A percentile compares a stretch with the other conserved stretches of the same genome.
Evolutionary conservation across 441 rosid species (phyloP).

Genomic region (Hypseocharis bilobata): DNA sequence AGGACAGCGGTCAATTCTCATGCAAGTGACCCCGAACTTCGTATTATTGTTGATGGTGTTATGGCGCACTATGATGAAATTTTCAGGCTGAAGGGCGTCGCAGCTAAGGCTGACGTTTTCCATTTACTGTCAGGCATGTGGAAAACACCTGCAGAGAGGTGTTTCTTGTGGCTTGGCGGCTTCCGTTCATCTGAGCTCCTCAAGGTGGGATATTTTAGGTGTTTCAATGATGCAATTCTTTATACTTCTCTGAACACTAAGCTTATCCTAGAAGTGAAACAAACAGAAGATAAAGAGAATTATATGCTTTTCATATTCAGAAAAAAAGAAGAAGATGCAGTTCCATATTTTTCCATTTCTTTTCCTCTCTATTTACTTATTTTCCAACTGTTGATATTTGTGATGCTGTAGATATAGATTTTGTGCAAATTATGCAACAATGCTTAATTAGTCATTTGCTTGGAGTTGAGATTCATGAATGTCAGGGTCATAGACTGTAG

Average conservation of each 20-base stretch:
- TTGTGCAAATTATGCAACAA: not conserved
- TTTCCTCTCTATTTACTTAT: not conserved
- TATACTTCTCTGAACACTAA: not conserved
- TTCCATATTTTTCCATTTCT: not conserved
- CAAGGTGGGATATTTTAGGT: conserved; percentile 48
- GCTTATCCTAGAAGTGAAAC: not conserved
- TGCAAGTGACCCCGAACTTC: conserved; percentile 84
- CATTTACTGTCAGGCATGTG: conserved; percentile 96
- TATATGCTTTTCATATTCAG: not conserved
- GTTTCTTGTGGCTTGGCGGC: conserved; percentile 98
- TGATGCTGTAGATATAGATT: no score
- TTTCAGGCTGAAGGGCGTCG: conserved; percentile 78
- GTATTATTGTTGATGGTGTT: conserved; percentile 62
- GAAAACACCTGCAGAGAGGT: conserved; percentile 98
- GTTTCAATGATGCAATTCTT: no score
- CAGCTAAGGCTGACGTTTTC: conserved; percentile 91
- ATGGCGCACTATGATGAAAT: conserved; percentile 84
- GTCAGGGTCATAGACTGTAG: not conserved
- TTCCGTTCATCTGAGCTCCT: conserved; percentile 96
- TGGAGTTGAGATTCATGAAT: not conserved
- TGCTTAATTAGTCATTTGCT: no score
- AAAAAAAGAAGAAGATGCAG: not conserved
- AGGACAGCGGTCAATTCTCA: conserved; percentile 85
- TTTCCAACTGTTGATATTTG: not conserved
- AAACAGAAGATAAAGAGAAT: not conserved